Evolutionary conservation across 2,329 filamentous ascomycete genomes (phyloP).

Genomic region (Colletotrichum tabaci): DNA sequence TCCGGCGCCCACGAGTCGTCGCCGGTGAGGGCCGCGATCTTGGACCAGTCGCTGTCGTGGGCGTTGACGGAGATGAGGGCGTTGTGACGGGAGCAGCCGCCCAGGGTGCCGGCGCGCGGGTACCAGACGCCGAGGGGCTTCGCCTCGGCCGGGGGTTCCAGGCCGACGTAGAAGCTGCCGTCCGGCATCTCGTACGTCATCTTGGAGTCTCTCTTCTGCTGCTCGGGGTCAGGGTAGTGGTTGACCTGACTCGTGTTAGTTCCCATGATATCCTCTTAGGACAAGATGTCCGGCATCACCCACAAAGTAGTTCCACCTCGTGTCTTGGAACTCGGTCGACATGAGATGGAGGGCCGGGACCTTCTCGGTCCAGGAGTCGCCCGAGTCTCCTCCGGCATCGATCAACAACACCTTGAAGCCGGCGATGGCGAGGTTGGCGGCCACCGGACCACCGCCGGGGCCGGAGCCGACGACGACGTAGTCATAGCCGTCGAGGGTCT

Average conservation of each 20-base stretch:
- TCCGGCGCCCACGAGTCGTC: constrained; percentile 70
- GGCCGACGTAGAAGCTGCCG: constrained; percentile 51
- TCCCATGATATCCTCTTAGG: neutral
- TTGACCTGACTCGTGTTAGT: constrained; percentile 61
- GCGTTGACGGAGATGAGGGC: constrained; percentile 72
- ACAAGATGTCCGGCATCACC: too few species aligned
- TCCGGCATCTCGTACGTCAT: constrained; percentile 54
- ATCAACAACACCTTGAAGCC: constrained; percentile 70
- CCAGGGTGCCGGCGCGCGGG: constrained; percentile 61
- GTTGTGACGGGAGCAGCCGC: constrained; percentile 71
- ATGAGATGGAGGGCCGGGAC: constrained; percentile 35
- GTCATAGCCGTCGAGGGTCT: constrained; percentile 58
- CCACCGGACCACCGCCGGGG: constrained; percentile 68
- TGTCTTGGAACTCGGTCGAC: constrained; percentile 37
- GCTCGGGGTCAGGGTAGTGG: constrained; percentile 67
- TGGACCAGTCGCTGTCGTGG: constrained; percentile 71
- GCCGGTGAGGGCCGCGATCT: constrained; percentile 71
- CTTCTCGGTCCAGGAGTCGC: constrained; percentile 44
- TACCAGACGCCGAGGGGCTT: constrained; percentile 52
- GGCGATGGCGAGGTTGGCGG: constrained; percentile 68
- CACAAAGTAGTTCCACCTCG: constrained; percentile 39
- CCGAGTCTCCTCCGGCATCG: constrained; percentile 71
- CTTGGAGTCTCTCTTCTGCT: constrained; percentile 66
- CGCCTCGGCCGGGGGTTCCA: constrained; percentile 44
- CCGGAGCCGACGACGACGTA: constrained; percentile 72